Percentiles rank a stretch among this genome's conserved stretches.
phyloP scores from a whole-genome alignment of 305 asterid species.

The Fraxinus greggii region DNA sequence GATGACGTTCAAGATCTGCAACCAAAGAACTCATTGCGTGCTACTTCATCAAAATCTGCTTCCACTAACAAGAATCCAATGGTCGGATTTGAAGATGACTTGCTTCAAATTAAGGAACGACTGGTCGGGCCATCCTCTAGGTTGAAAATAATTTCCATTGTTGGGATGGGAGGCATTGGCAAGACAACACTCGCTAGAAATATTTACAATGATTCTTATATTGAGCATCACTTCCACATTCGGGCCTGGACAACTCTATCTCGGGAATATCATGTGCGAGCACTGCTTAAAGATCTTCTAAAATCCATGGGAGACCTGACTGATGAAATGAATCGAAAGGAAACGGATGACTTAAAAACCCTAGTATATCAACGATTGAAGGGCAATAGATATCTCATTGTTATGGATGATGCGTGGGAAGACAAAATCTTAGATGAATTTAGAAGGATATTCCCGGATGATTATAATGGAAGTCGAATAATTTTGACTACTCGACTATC shows the following conservation, averaged over 20 bases:
- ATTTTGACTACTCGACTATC: not conserved
- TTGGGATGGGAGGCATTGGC: not conserved
- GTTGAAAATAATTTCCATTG: not conserved
- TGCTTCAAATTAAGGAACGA: not conserved
- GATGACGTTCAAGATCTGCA: not conserved
- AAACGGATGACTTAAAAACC: not conserved
- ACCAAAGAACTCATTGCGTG: not conserved
- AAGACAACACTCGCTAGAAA: not conserved
- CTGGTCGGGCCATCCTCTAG: not conserved
- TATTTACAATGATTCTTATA: not conserved
- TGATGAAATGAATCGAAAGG: not conserved
- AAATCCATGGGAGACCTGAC: not conserved
- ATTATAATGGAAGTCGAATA: not conserved
- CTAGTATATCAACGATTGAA: not conserved
- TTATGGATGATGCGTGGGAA: not conserved
- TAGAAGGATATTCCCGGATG: not conserved
- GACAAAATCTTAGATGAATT: not conserved
- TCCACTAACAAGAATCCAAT: not conserved
- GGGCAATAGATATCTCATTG: not conserved
- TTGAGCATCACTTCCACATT: not conserved
- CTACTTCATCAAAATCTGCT: not conserved
- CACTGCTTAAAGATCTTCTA: not conserved
- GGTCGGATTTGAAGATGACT: not conserved
- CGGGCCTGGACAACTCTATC: not conserved
- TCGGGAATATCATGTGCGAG: not conserved